These are phyloP conservation scores for Termitomyces sp. DNA, from an alignment of 1,284 basidiomycete genomes.

Conservation along the genomic window DNA sequence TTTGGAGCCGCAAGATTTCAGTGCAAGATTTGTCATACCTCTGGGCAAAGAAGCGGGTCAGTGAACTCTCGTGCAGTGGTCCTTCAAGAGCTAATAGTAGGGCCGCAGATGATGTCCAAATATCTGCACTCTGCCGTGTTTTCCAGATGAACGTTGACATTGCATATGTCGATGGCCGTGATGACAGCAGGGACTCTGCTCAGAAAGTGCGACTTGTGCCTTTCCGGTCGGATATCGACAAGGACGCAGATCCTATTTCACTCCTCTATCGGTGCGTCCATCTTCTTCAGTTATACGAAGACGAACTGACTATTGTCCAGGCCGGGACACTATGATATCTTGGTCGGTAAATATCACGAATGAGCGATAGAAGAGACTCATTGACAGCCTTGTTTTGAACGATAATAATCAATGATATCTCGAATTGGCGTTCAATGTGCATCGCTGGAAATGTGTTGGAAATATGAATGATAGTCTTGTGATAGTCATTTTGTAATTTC, in stretches of 20 bases:
- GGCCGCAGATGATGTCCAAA: slow-evolving; percentile 71
- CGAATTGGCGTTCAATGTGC: too few relatives aligned
- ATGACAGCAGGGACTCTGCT: slow-evolving; percentile 22
- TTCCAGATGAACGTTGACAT: slow-evolving; percentile 67
- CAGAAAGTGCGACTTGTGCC: slow-evolving; percentile 67
- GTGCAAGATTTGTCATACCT: slow-evolving; percentile 73
- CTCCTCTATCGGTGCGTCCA: slow-evolving; percentile 69
- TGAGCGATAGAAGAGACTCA: background rate
- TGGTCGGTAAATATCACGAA: slow-evolving; percentile 24
- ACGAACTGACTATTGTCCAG: slow-evolving; percentile 29
- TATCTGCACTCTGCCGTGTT: slow-evolving; percentile 72
- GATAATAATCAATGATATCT: too few relatives aligned
- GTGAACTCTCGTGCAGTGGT: slow-evolving; percentile 8
- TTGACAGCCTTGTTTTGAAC: too few relatives aligned
- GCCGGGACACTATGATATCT: slow-evolving; percentile 75
- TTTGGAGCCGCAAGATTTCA: slow-evolving; percentile 64
- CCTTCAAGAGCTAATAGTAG: slow-evolving; percentile 2
- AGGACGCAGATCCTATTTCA: slow-evolving; percentile 44
- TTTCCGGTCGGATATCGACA: slow-evolving; percentile 47
- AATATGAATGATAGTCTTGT: too few relatives aligned
- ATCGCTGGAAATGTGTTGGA: too few relatives aligned
- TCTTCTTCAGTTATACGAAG: background rate
- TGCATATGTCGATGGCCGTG: slow-evolving; percentile 70
- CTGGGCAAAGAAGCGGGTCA: slow-evolving; percentile 77
- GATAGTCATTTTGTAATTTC: too few relatives aligned